A percentile compares a stretch with the other conserved stretches of the same genome.
Evolutionary conservation across 1,139 yeast genomes (phyloP).

Genomic region (Kurtzmaniella quercitrusa): DNA sequence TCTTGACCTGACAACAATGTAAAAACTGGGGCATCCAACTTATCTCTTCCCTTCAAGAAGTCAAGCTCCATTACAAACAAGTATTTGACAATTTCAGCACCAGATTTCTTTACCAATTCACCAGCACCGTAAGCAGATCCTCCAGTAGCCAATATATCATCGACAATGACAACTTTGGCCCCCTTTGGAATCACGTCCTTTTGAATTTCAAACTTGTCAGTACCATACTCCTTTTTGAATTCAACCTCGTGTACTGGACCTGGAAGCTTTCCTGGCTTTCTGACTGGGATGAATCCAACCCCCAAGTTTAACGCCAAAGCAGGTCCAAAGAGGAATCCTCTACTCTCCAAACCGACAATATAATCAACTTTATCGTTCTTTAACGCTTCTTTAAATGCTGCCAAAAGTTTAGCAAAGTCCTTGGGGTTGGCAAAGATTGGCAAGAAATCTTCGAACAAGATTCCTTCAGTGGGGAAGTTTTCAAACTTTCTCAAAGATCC

Average conservation of each 20-base stretch:
- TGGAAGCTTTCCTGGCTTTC: conserved; percentile 94
- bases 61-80: conserved; percentile 90
- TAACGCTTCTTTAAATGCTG: conserved; percentile 76
- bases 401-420: conserved; percentile 73
- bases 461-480: conserved; percentile 91
- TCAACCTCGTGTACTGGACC: conserved; percentile 73
- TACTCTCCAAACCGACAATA: conserved; percentile 90
- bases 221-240: conserved; percentile 89
- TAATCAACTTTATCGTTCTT: conserved; percentile 73
- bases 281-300: conserved; percentile 90
- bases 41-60: conserved; percentile 90
- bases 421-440: conserved; percentile 86
- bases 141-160: conserved; percentile 97
- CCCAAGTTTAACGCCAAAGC: conserved; percentile 83
- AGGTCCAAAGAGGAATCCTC: conserved; percentile 97
- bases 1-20: conserved; percentile 84
- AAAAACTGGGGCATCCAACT: conserved; percentile 78
- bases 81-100: conserved; percentile 74
- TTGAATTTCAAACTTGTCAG: conserved; percentile 87
- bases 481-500: conserved; percentile 76
- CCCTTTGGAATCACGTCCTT: conserved; percentile 75
- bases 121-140: conserved; percentile 97
- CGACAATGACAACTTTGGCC: conserved; percentile 79
- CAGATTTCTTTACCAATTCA: conserved; percentile 60
- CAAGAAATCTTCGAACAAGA: conserved; percentile 89